A percentile compares a stretch with the other conserved stretches of the same genome.
phyloP scores from a whole-genome alignment of 2,329 filamentous ascomycete species.

The Lasiodiplodia sp. region DNA sequence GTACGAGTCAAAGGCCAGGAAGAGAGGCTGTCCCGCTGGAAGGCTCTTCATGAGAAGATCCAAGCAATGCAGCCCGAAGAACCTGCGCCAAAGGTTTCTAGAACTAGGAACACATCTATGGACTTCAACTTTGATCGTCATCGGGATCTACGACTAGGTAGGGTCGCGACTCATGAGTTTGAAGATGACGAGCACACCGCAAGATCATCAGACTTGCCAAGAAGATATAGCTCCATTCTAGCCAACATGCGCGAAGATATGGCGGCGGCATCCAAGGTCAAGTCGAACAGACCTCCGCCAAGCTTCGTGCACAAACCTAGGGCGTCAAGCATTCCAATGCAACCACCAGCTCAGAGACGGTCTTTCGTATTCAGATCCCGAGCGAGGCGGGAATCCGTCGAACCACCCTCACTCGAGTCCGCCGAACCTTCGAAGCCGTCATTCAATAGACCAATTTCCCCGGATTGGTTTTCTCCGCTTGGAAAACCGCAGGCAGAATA shows the following conservation, averaged over 20 bases:
- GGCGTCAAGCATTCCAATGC: conserved; percentile 12
- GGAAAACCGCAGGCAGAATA: not conserved
- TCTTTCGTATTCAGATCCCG: not conserved
- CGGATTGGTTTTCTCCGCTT: conserved; percentile 26
- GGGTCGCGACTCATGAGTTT: no score
- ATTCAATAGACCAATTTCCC: conserved; percentile 13
- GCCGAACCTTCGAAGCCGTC: not conserved
- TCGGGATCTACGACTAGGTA: conserved; percentile 37
- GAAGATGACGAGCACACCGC: not conserved
- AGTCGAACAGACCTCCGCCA: conserved; percentile 7
- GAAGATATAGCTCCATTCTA: conserved; percentile 21
- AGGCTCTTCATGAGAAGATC: conserved; percentile 64
- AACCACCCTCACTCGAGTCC: conserved; percentile 8
- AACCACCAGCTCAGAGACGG: conserved; percentile 5
- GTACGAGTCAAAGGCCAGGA: conserved; percentile 70
- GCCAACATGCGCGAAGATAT: conserved; percentile 20
- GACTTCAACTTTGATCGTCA: conserved; percentile 45
- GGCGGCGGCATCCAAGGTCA: not conserved
- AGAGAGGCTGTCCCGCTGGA: conserved; percentile 75
- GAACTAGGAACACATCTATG: not conserved
- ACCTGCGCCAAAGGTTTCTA: conserved; percentile 28
- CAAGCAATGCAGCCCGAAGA: conserved; percentile 23
- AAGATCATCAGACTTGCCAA: not conserved
- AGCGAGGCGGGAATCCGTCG: not conserved
- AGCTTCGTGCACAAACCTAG: conserved; percentile 10